phyloP scores from a whole-genome alignment of 2,329 filamentous ascomycete genomes.

The Aspergillus hortae region DNA sequence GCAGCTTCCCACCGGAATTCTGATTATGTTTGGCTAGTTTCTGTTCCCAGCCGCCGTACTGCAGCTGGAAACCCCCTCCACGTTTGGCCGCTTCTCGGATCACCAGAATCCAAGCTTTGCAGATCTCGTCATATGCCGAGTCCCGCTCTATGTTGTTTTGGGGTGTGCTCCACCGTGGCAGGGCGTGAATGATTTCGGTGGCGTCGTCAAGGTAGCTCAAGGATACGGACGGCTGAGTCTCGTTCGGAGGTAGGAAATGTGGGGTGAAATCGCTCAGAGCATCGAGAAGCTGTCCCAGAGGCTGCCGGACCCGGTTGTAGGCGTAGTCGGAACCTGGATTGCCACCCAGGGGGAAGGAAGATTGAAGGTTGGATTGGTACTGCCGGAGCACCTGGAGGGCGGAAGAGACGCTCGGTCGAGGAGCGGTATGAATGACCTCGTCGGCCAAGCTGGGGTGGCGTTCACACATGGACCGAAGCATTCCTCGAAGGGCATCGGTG shows the following conservation, averaged over 20 bases:
- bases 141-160: conserved; percentile 91
- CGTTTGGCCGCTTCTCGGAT: conserved; percentile 88
- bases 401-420: conserved; percentile 78
- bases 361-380: conserved; percentile 75
- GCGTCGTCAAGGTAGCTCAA: conserved; percentile 85
- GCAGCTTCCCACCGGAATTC: conserved; percentile 75
- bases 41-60: conserved; percentile 90
- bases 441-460: conserved; percentile 79
- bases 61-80: conserved; percentile 82
- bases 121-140: conserved; percentile 93
- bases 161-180: conserved; percentile 87
- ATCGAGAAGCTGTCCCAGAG: conserved; percentile 75
- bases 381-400: conserved; percentile 75
- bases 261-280: conserved; percentile 92
- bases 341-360: conserved; percentile 80
- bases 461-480: conserved; percentile 89
- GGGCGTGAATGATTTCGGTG: conserved; percentile 81
- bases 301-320: conserved; percentile 86
- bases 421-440: conserved; percentile 79
- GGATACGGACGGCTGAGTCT: conserved; percentile 77
- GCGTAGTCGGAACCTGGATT: conserved; percentile 85
- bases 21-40: conserved; percentile 83
- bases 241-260: conserved; percentile 89
- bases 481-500: conserved; percentile 73
- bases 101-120: conserved; percentile 87